phyloP scores from a whole-genome alignment of 345 rosid species.

The Camelina hispida region DNA sequence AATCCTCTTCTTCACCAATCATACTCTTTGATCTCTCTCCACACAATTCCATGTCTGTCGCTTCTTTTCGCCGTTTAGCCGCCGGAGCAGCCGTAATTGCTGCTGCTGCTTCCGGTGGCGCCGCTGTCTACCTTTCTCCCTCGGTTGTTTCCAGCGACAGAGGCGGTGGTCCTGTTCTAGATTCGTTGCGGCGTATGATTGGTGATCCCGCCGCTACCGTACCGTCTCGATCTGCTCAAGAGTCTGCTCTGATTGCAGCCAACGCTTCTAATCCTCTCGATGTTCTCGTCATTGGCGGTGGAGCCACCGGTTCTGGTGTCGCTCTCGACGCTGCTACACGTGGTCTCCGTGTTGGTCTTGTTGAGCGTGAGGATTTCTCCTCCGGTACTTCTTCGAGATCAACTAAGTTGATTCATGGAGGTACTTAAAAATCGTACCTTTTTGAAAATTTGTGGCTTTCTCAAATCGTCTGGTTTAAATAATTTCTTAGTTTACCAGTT shows the following conservation, averaged over 20 bases:
- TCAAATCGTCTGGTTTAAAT: background rate
- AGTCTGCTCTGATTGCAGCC: conserved; percentile 62
- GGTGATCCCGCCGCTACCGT: conserved; percentile 56
- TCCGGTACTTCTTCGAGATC: conserved; percentile 97
- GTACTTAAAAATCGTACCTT: conserved; percentile 34
- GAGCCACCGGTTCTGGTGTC: conserved; percentile 97
- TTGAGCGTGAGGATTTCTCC: conserved; percentile 95
- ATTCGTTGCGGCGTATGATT: conserved; percentile 55
- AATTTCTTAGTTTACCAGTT: background rate
- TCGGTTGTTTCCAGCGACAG: conserved; percentile 61
- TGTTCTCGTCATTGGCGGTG: conserved; percentile 90
- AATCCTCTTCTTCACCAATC: conserved; percentile 24
- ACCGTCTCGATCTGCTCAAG: conserved; percentile 78
- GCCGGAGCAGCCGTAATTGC: conserved; percentile 50
- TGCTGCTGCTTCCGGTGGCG: conserved; percentile 55
- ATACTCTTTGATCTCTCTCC: conserved; percentile 6
- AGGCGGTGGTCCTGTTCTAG: conserved; percentile 53
- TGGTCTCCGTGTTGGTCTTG: conserved; percentile 90
- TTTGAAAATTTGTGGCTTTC: conserved; percentile 4
- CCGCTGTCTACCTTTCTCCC: conserved; percentile 47
- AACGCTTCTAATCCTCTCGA: conserved; percentile 71
- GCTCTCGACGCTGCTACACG: conserved; percentile 94
- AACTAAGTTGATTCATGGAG: conserved; percentile 95
- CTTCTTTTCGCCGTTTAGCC: conserved; percentile 70
- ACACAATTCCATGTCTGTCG: conserved; percentile 54